Evolutionary conservation across 2,329 filamentous ascomycete genomes (phyloP), one percentile per base, ranked within the genome.

Genomic region (Hypoxylon rubiginosum): DNA sequence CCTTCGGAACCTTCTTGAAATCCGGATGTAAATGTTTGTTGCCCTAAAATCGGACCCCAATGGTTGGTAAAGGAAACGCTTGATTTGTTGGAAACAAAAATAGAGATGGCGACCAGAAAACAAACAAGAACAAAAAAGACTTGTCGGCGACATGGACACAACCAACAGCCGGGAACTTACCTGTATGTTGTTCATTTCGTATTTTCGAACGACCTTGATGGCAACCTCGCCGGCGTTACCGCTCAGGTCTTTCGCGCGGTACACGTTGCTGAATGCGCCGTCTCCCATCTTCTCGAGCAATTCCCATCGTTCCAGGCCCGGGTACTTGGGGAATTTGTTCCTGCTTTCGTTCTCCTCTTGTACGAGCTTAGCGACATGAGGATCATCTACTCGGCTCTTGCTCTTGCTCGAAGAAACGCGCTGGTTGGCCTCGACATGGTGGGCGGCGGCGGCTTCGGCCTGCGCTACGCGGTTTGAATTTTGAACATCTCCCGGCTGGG

Each of bases 151-250:
- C 56, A 66, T 45, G 56, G 74, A 72, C 70, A 70, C 76, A 78
- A 67, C 72, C 76, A 78, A 67, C 72, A 70, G 68, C 69, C 71
- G 70, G 71, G 59, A 28, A 91, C 94, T 88, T 88, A 99, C 96
- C 93, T 98, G 96, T 85, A 91, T 94, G 72, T 91, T 94, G 82
- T 97, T 98, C 93, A 99, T 97, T 82, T 99, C 96, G 79, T 93
- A 98, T 83, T 98, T 98, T 77, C 96, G 92, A 70, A 99, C 96
- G 55, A 99, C 96, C 81, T 99, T 99, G 86, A 99, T 98, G 73
- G 95, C 96, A 34, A 96, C 94, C 78, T 98, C 91, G 71, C 88
- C 89, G 68, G 88, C 87, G 68, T 90, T 84, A 43, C 92, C 91
- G 5, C 89, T 86, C 49, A 82, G 78, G 78, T 99, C 96, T 72